These are phyloP conservation scores for Lipomyces mesembrius DNA, from an alignment of 805 yeast species.

Conservation along the genomic window DNA sequence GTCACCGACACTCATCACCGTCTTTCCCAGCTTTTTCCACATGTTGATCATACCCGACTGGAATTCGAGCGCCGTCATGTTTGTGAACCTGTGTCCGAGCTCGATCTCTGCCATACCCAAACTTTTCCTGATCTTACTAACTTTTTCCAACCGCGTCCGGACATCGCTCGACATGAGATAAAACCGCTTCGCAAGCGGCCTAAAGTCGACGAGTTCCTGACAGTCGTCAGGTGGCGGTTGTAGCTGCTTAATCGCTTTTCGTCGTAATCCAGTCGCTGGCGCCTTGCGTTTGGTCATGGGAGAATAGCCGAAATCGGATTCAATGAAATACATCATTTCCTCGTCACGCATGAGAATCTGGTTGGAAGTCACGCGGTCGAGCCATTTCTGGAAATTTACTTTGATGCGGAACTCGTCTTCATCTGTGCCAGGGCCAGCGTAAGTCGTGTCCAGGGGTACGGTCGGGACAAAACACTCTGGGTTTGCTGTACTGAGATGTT, in stretches of 20 bases:
- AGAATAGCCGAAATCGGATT: slow-evolving; percentile 70
- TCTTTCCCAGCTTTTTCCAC: slow-evolving; percentile 79
- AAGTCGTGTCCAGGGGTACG: slow-evolving; percentile 72
- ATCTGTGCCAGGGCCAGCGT: slow-evolving; percentile 81
- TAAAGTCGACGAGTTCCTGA: slow-evolving; percentile 75
- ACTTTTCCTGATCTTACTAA: slow-evolving; percentile 52
- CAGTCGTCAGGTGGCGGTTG: slow-evolving; percentile 91
- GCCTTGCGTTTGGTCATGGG: slow-evolving; percentile 64
- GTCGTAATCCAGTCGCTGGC: slow-evolving; percentile 81
- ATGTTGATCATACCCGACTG: slow-evolving; percentile 72
- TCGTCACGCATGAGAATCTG: slow-evolving; percentile 86
- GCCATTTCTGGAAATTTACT: slow-evolving; percentile 79
- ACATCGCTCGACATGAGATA: slow-evolving; percentile 62
- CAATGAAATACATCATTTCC: slow-evolving; percentile 83
- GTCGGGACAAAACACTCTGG: slow-evolving; percentile 94
- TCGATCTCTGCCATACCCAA: slow-evolving; percentile 63
- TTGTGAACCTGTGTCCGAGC: slow-evolving; percentile 50
- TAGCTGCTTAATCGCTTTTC: slow-evolving; percentile 89
- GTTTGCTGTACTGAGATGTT: slow-evolving; percentile 76
- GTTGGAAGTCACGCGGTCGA: slow-evolving; percentile 69
- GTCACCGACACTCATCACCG: slow-evolving; percentile 73
- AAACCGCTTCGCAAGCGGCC: slow-evolving; percentile 82
- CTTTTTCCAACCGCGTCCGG: slow-evolving; percentile 60
- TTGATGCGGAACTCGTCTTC: slow-evolving; percentile 70
- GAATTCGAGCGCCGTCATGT: slow-evolving; percentile 54